These are phyloP conservation scores for Suillus brevipes DNA, from an alignment of 768 basidiomycete genomes.

Conservation along the genomic window DNA sequence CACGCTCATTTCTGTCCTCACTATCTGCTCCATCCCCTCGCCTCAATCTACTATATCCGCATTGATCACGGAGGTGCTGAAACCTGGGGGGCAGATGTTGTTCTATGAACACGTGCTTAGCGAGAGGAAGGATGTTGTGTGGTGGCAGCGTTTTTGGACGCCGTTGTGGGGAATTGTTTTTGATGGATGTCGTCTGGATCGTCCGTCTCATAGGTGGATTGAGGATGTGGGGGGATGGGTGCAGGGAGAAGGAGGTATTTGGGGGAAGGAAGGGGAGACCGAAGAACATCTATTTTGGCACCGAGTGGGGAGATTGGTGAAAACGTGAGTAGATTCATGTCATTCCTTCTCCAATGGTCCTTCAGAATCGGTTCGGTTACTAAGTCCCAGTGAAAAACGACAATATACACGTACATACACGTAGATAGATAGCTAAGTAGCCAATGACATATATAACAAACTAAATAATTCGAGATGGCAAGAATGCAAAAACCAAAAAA, in stretches of 20 bases:
- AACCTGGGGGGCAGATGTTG: slow-evolving; percentile 62
- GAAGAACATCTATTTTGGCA: slow-evolving; percentile 65
- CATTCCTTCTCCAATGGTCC: neutral
- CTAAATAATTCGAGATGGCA: too few species aligned
- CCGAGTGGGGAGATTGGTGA: slow-evolving; percentile 56
- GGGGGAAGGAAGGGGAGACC: slow-evolving; percentile 51
- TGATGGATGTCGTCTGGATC: slow-evolving; percentile 66
- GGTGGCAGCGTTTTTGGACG: slow-evolving; percentile 77
- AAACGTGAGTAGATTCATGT: slow-evolving; percentile 26
- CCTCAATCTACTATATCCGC: slow-evolving; percentile 48
- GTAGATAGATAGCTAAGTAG: too few species aligned
- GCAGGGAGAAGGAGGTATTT: slow-evolving; percentile 36
- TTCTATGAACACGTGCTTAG: slow-evolving; percentile 73
- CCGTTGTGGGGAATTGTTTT: slow-evolving; percentile 62
- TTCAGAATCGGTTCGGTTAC: too few species aligned
- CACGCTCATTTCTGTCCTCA: slow-evolving; percentile 64
- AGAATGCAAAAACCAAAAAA: too few species aligned
- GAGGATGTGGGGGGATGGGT: slow-evolving; percentile 50
- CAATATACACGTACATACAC: too few species aligned
- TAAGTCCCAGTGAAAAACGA: too few species aligned
- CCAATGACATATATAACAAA: too few species aligned
- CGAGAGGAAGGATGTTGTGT: slow-evolving; percentile 50
- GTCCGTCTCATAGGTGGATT: slow-evolving; percentile 52
- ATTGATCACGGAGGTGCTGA: slow-evolving; percentile 54
- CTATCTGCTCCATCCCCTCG: slow-evolving; percentile 63